Conservation (phyloP, 2,329 filamentous ascomycete species). For the Scedosporium dehoogii region DNA sequence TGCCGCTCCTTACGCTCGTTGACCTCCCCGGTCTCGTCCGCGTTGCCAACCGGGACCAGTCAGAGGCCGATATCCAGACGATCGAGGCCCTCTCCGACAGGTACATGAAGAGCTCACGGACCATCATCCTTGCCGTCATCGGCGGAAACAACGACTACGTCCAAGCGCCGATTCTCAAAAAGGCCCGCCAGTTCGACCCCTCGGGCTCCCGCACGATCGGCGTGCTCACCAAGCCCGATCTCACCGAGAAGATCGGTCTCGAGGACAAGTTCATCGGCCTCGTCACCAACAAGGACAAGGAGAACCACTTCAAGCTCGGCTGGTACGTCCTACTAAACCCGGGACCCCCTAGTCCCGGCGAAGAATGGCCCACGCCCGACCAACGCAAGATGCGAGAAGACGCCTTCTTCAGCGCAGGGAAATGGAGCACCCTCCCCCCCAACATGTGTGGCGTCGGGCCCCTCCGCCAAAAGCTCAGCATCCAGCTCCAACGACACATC, state of each 20-base stretch:
- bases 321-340: conserved; percentile 44
- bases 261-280: conserved; percentile 46
- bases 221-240: conserved; percentile 42
- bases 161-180: conserved; percentile 40
- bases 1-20: conserved; percentile 50
- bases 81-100: conserved; percentile 40
- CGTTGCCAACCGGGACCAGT: conserved; percentile 43
- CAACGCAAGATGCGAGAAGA: conserved; percentile 32
- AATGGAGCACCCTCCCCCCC: conserved; percentile 36
- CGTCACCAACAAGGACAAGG: conserved; percentile 37
- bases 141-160: conserved; percentile 46
- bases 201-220: conserved; percentile 38
- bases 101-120: conserved; percentile 46
- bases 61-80: conserved; percentile 39
- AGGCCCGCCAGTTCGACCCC: conserved; percentile 40
- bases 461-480: conserved; percentile 37
- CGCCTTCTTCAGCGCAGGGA: conserved; percentile 38
- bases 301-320: conserved; percentile 40
- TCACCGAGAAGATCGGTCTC: conserved; percentile 41
- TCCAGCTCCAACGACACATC: conserved; percentile 40
- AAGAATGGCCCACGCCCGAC: conserved; percentile 31
- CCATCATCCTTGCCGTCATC: conserved; percentile 45
- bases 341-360: conserved; percentile 29
- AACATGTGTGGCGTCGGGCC: conserved; percentile 36
- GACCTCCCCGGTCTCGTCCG: conserved; percentile 51